Evolutionary conservation across 75 land plant genomes (phyloP), one percentile per base, ranked within the genome.

Genomic region (Azolla pinnata): DNA sequence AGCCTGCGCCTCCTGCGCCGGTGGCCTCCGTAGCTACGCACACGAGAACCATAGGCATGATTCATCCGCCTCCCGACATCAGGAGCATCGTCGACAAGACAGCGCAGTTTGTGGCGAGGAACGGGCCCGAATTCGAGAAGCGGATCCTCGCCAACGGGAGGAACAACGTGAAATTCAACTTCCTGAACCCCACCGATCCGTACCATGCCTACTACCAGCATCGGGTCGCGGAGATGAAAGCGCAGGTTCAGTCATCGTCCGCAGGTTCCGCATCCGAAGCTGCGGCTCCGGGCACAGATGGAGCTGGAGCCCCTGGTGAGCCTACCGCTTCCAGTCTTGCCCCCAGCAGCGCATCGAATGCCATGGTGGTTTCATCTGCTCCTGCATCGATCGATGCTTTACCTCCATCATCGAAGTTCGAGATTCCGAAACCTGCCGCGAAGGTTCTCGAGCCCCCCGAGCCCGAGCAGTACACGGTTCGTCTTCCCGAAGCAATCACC

Each of bases 191-290:
- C 12, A 68, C 79, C 10, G 98, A 92, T 59, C 98, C 96, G 17
- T 92, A 88, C 59, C 98, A 92, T 65, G 98, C 83, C 1, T 92
- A 88, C 40, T 92, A 92, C 60, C 96, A 92, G 70, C 95, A 91
- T 57, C 65, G 86, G 5, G 61, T 92, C 44, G 44, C 90, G 2
- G 97, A 92, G 56, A 74, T 70, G 44, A 79, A 77, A 45, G 38
- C 63, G 3, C 97, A 87, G 48, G 65, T 76, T 45, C 72, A 87
- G 16, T 44, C 66, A 16, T 56, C 78, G 0, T 35, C 60, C 49
- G 45, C 74, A 29, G 29, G 67, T 17, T 33, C 46, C 1, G 76
- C 67, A 1, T 33, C 67, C 16, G 59, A 29, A 10, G 62, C 59
- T 0, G 47, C 31, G 8, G 68, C 54, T 18, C 32, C 64, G 5